Evolutionary conservation across 306 rosid genomes (phyloP).

Genomic region (barrel medic (Medicago truncatula)): MtrunA17r5.0-ANR NC_053046.1:10001501-10002000

Average conservation of each 20-base stretch:
- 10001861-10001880: constrained; percentile 36
- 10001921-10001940: neutral
- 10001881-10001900: constrained; percentile 27
- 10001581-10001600: constrained; percentile 47
- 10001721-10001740: constrained; percentile 41
- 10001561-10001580: constrained; percentile 60
- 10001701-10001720: constrained; percentile 47
- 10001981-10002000: neutral
- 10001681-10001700: constrained; percentile 40
- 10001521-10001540: constrained; percentile 42
- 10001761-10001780: constrained; percentile 22
- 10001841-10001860: constrained; percentile 30
- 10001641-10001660: constrained; percentile 51
- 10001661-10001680: constrained; percentile 52
- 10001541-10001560: constrained; percentile 43
- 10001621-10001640: constrained; percentile 32
- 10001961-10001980: neutral
- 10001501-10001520: constrained; percentile 45
- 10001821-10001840: constrained; percentile 34
- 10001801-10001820: constrained; percentile 39
- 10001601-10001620: constrained; percentile 42
- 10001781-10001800: constrained; percentile 47
- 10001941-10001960: neutral
- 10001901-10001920: constrained; percentile 1
- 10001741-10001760: constrained; percentile 41